Percentiles rank a stretch among this genome's conserved stretches.
These are phyloP conservation scores for Immersiporthe knoxdaviesiana DNA, from an alignment of 2,329 filamentous ascomycete species.

Conservation along the genomic window DNA sequence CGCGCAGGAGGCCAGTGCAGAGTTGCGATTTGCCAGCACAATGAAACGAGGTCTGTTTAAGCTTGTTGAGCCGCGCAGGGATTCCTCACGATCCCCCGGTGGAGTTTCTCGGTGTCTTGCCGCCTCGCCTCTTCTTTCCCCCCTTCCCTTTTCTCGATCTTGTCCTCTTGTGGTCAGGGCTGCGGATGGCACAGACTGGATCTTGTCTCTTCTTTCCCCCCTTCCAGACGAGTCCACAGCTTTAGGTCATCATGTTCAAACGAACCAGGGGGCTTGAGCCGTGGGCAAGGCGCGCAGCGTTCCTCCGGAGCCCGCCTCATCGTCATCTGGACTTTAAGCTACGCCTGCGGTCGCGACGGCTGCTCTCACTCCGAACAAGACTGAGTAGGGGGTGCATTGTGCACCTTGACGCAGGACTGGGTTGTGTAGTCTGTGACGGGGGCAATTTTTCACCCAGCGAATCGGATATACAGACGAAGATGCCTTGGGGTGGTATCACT, in stretches of 20 bases:
- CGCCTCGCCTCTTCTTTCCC: no score
- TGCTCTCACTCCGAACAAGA: not conserved
- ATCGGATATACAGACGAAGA: no score
- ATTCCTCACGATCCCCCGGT: conserved; percentile 8
- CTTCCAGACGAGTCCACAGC: not conserved
- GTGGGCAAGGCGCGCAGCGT: not conserved
- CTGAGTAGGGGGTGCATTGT: not conserved
- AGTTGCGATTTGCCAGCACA: conserved; percentile 24
- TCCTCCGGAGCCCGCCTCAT: not conserved
- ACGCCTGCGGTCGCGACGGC: not conserved
- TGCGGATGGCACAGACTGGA: conserved; percentile 3
- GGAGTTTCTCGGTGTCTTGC: conserved; percentile 3
- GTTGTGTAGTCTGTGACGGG: not conserved
- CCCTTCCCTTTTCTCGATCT: not conserved
- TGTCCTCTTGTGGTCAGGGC: conserved; percentile 9
- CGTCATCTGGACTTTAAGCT: not conserved
- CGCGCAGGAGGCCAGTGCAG: conserved; percentile 4
- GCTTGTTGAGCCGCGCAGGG: conserved; percentile 27
- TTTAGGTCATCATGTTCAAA: not conserved
- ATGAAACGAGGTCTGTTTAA: conserved; percentile 30
- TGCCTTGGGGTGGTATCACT: no score
- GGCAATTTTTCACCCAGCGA: no score
- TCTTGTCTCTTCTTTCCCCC: not conserved
- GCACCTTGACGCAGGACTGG: not conserved
- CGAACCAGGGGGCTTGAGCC: not conserved